Evolutionary conservation across 176 grass and related monocot species (phyloP).

Genomic region (Oryza australiensis): DNA sequence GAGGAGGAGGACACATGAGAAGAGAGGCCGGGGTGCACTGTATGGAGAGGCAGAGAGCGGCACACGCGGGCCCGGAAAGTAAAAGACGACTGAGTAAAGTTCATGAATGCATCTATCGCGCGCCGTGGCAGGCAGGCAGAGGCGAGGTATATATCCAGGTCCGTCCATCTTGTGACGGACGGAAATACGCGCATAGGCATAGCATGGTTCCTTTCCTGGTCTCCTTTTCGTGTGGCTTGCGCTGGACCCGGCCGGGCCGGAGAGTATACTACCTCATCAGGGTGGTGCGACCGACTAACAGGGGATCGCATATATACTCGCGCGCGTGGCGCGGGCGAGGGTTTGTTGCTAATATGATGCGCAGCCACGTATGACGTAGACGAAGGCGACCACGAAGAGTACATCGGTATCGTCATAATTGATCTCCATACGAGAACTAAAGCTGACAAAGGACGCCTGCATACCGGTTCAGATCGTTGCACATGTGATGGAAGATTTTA

Average conservation of each 20-base stretch:
- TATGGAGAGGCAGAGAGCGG: neutral
- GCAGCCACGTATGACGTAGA: neutral
- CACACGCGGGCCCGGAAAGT: neutral
- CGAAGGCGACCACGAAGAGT: neutral
- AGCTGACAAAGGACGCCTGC: neutral
- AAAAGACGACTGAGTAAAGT: neutral
- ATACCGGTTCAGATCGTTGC: neutral
- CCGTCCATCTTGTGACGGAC: too few species aligned
- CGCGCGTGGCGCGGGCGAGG: too few species aligned
- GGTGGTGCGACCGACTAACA: neutral
- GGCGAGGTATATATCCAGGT: too few species aligned
- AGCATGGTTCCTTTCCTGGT: too few species aligned
- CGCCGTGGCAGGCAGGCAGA: neutral
- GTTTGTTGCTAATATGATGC: too few species aligned
- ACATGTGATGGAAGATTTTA: neutral
- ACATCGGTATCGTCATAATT: neutral
- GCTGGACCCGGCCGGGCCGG: neutral
- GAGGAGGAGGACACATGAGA: too few species aligned
- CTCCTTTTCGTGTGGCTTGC: neutral
- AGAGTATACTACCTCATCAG: neutral
- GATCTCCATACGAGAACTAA: neutral
- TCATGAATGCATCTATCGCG: neutral
- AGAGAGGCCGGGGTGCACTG: neutral
- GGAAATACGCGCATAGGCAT: too few species aligned
- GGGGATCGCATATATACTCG: too few species aligned